Conservation (phyloP, 1,284 basidiomycete species). For the Puccinia hordei region DNA sequence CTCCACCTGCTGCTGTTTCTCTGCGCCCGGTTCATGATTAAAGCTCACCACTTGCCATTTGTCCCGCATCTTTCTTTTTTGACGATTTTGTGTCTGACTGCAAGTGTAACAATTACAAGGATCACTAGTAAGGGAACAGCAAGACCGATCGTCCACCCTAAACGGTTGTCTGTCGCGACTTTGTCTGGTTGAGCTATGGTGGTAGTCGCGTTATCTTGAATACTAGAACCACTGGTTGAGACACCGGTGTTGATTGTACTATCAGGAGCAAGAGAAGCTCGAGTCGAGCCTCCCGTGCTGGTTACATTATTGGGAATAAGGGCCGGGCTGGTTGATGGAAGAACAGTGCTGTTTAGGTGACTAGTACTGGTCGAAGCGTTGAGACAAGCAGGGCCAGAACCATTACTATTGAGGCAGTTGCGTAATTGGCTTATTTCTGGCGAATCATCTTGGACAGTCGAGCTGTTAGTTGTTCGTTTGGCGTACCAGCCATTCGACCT, state of each 20-base stretch:
- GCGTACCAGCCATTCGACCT: neutral
- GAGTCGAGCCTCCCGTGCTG: neutral
- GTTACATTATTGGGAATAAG: neutral
- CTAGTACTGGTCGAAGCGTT: neutral
- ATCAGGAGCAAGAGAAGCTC: neutral
- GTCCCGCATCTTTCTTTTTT: neutral
- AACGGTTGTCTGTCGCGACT: neutral
- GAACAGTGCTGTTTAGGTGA: neutral
- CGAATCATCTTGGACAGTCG: neutral
- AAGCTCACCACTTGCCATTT: slow-evolving; percentile 6
- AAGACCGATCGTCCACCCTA: slow-evolving; percentile 22
- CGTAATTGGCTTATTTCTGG: neutral
- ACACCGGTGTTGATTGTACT: neutral
- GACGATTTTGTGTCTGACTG: neutral
- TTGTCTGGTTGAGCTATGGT: neutral
- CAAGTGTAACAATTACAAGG: slow-evolving; percentile 10
- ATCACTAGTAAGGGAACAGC: slow-evolving; percentile 1
- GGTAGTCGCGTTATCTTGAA: neutral
- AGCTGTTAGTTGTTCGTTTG: neutral
- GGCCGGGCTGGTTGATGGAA: neutral
- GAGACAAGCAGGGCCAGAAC: neutral
- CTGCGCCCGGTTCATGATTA: neutral
- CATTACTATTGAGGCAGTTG: neutral
- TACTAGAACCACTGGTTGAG: neutral
- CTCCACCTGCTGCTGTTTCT: neutral